Base-by-base conservation (phyloP, 1,139 yeast species). In the Suhomyces choctaworum region DNA sequence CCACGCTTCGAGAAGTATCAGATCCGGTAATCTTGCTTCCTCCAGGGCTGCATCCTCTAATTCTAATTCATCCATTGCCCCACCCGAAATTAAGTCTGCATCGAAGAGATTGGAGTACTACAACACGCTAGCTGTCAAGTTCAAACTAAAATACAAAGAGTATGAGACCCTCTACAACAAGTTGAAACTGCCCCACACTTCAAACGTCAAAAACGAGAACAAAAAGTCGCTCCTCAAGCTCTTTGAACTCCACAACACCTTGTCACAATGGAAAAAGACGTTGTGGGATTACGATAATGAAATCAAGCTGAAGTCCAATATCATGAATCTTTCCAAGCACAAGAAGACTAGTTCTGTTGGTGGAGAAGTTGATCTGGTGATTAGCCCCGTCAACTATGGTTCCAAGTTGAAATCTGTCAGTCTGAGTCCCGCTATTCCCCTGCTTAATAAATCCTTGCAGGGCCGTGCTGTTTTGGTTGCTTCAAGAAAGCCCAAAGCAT, bases 101-200 rank as follows among this genome's bases (percentile, higher is more conserved):
- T 49, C 52, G 21, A 53, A 48, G 37, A 44, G 54, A 36, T 46
- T 44, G 29, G 56, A 52, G 37, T 56, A 52, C 41, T 57, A 55
- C 45, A 43, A 48, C 17, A 59, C 51, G 37, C 54, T 70, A 33
- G 70, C 70, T 3, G 42, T 42, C 11, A 67, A 66, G 46, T 70
- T 70, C 50, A 58, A 59, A 34, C 27, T 40, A 34, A 62, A 61
- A 47, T 70, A 70, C 48, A 54, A 57, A 32, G 74, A 70, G 43
- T 70, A 70, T 47, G 64, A 62, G 32, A 34, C 43, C 6, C 49
- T 70, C 22, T 68, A 70, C 50, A 47, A 45, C 32, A 33, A 45
- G 34, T 32, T 39, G 32, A 33, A 41, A 29, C 22, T 39, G 9
- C 41, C 45, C 17, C 32, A 26, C 24, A 21, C 38, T 17, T 26